Percentiles rank a stretch among this genome's conserved stretches.
phyloP scores from a whole-genome alignment of 331 rosid genomes.

The Acacia pycnantha region DNA sequence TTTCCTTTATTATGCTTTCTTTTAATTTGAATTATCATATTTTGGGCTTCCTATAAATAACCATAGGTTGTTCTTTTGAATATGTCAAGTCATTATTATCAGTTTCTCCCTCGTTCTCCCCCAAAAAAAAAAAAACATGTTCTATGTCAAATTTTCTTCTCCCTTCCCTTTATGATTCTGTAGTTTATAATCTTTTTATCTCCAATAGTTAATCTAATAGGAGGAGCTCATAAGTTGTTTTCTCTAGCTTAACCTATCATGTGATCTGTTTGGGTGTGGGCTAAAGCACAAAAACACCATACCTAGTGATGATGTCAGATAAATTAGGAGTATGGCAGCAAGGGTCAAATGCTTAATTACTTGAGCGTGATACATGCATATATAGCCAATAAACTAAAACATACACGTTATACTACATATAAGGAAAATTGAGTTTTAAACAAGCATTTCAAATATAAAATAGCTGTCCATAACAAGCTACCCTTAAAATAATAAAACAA shows the following conservation, averaged over 20 bases:
- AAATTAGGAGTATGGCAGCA: neutral
- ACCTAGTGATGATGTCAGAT: neutral
- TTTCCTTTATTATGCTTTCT: neutral
- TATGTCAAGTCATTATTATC: neutral
- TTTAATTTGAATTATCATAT: neutral
- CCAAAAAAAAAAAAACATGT: too few relatives aligned
- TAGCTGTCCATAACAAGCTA: neutral
- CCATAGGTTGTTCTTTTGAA: neutral
- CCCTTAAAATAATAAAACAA: neutral
- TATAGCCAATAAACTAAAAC: neutral
- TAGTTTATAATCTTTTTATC: neutral
- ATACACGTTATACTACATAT: neutral
- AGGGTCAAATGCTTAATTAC: neutral
- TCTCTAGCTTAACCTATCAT: neutral
- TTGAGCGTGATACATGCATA: neutral
- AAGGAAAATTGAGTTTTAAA: neutral
- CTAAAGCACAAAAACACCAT: neutral
- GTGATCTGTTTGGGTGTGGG: neutral
- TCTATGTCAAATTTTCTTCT: neutral
- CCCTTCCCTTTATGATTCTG: neutral
- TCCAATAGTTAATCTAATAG: neutral
- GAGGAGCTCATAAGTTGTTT: neutral
- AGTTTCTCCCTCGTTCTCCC: neutral
- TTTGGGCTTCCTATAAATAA: neutral
- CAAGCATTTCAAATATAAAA: neutral